Conservation (phyloP, 352 stramenopile genomes). For the Globisporangium viniferum region DNA sequence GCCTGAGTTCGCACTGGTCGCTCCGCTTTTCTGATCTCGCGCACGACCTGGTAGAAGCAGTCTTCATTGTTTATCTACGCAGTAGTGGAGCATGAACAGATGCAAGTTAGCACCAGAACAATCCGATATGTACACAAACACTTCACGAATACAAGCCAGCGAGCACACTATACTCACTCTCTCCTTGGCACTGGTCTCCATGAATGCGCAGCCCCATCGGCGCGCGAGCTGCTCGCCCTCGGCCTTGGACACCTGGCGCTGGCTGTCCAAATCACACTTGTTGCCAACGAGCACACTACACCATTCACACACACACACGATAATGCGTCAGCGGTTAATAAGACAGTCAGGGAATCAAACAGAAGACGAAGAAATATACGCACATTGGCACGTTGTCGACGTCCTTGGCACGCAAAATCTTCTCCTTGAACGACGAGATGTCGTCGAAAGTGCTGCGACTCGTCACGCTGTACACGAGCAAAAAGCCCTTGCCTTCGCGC, state of each 20-base stretch:
- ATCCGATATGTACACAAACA: too few relatives aligned
- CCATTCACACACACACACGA: neutral
- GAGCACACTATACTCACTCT: conserved; percentile 44
- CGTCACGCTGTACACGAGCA: conserved; percentile 89
- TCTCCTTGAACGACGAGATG: conserved; percentile 87
- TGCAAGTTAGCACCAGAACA: neutral
- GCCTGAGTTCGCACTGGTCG: conserved; percentile 47
- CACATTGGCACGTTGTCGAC: conserved; percentile 83
- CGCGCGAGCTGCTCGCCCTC: conserved; percentile 68
- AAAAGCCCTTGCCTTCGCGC: conserved; percentile 89
- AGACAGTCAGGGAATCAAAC: neutral
- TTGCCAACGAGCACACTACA: conserved; percentile 82
- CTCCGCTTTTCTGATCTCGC: conserved; percentile 82
- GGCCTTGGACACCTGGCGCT: conserved; percentile 63
- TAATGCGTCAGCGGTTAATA: neutral
- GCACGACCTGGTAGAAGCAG: conserved; percentile 88
- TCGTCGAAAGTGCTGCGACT: conserved; percentile 90
- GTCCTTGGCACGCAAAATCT: conserved; percentile 88
- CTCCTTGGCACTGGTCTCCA: conserved; percentile 88
- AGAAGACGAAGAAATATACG: conserved; percentile 4
- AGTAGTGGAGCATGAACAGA: neutral
- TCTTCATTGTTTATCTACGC: conserved; percentile 85
- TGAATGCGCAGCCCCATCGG: conserved; percentile 82
- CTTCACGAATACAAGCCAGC: neutral
- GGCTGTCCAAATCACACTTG: conserved; percentile 81